These are phyloP conservation scores for Neonectria faginata DNA, from an alignment of 2,329 filamentous ascomycete genomes.

Conservation along the genomic window DNA sequence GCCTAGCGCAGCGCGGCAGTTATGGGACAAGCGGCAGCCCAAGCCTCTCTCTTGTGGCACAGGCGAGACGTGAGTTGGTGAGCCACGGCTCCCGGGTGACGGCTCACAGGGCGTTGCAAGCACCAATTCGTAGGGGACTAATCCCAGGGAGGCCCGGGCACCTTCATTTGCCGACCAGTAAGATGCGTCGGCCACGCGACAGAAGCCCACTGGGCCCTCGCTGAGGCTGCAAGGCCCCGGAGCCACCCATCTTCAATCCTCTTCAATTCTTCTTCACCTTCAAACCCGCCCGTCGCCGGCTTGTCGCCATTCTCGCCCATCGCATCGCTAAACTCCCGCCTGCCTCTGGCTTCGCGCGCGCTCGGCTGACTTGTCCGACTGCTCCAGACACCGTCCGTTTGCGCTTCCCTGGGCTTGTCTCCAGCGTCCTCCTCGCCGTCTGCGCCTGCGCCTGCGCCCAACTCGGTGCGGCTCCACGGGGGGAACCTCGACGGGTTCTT, in stretches of 20 bases:
- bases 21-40: conserved; percentile 24
- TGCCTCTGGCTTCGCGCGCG: conserved; percentile 15
- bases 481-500: conserved; percentile 28
- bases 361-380: conserved; percentile 2
- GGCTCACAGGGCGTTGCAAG: not conserved
- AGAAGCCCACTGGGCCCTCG: conserved; percentile 11
- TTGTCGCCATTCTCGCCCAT: conserved; percentile 11
- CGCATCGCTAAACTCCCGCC: conserved; percentile 1
- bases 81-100: not conserved
- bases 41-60: conserved; percentile 20
- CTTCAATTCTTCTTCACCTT: conserved; percentile 33
- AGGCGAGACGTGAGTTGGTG: conserved; percentile 7
- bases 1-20: conserved; percentile 39
- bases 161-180: conserved; percentile 28
- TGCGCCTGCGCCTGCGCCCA: conserved; percentile 25
- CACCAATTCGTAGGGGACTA: not conserved
- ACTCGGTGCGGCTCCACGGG: conserved; percentile 26
- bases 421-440: conserved; percentile 5
- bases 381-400: conserved; percentile 11
- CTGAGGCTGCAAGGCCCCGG: conserved; percentile 33
- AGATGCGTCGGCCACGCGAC: conserved; percentile 25
- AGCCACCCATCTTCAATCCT: conserved; percentile 27
- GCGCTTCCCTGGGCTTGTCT: not conserved
- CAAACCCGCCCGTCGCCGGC: conserved; percentile 24
- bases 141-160: not conserved